phyloP scores from a whole-genome alignment of 768 basidiomycete species.

The Postia placenta region DNA sequence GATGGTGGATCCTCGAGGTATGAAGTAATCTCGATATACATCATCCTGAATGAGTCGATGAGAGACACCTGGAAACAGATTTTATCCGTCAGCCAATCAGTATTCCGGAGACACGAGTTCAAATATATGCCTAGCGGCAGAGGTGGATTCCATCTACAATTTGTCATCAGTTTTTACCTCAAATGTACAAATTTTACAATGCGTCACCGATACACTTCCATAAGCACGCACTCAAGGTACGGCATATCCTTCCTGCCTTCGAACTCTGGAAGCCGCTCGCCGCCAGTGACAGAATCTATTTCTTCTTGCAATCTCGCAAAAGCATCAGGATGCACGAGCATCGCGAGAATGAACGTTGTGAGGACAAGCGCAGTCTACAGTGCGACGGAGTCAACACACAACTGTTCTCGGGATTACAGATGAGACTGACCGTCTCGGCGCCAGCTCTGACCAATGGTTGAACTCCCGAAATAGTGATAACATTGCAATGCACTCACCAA shows the following conservation, averaged over 20 bases:
- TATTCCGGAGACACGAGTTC: not conserved
- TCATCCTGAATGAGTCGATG: conserved; percentile 15
- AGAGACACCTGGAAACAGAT: conserved; percentile 11
- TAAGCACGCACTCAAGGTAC: conserved; percentile 17
- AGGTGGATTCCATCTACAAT: not conserved
- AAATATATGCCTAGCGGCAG: not conserved
- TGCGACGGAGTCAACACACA: not conserved
- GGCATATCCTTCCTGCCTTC: conserved; percentile 17
- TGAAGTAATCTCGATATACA: conserved; percentile 15
- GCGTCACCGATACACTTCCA: conserved; percentile 7
- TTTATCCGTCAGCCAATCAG: not conserved
- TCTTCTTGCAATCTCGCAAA: conserved; percentile 35
- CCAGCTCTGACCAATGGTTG: not conserved
- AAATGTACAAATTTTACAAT: not conserved
- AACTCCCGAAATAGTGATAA: not conserved
- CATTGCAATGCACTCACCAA: conserved; percentile 5
- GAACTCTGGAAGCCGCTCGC: conserved; percentile 23
- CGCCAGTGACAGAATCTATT: conserved; percentile 34
- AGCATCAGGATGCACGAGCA: conserved; percentile 33
- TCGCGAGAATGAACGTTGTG: conserved; percentile 31
- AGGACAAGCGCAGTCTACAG: not conserved
- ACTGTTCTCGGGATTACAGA: not conserved
- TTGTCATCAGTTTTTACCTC: not conserved
- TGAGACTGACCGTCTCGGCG: not conserved
- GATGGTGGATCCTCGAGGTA: conserved; percentile 13